Evolutionary conservation across 2,329 filamentous ascomycete species (phyloP).

Genomic region (Fusarium odoratissimum): DNA sequence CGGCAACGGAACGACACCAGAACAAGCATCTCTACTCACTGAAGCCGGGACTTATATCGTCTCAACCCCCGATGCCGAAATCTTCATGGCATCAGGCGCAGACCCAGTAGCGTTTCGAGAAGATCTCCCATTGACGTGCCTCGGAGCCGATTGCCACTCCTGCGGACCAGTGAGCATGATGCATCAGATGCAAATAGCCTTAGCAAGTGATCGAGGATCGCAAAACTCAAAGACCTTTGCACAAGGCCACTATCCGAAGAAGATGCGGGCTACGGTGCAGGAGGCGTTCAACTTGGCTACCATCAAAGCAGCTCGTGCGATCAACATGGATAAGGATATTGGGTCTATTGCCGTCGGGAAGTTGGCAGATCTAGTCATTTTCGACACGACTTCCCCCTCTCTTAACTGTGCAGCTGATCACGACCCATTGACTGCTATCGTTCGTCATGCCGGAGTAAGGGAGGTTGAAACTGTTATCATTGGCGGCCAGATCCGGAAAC

Average conservation of each 20-base stretch:
- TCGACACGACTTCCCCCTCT: slow-evolving; percentile 1
- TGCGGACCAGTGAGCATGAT: slow-evolving; percentile 16
- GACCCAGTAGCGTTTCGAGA: background rate
- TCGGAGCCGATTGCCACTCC: slow-evolving; percentile 7
- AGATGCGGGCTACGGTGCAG: background rate
- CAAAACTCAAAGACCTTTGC: background rate
- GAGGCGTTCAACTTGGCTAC: slow-evolving; percentile 5
- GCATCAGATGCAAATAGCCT: slow-evolving; percentile 2
- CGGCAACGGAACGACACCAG: slow-evolving; percentile 11
- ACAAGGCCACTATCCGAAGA: background rate
- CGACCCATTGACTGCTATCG: background rate
- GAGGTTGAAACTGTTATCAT: slow-evolving; percentile 9
- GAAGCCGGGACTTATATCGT: background rate
- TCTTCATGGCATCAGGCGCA: slow-evolving; percentile 12
- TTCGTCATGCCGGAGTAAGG: background rate
- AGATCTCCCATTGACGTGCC: slow-evolving; percentile 5
- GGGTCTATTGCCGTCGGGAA: background rate
- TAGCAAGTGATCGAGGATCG: background rate
- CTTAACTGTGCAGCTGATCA: background rate
- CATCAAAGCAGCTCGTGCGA: slow-evolving; percentile 9
- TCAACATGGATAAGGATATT: background rate
- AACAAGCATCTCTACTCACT: slow-evolving; percentile 5
- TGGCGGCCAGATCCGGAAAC: background rate
- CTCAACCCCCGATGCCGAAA: slow-evolving; percentile 8
- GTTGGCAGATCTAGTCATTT: background rate